These are phyloP conservation scores for Hypoxylon lenormandii DNA, from an alignment of 495 filamentous ascomycete genomes.

Conservation along the genomic window DNA sequence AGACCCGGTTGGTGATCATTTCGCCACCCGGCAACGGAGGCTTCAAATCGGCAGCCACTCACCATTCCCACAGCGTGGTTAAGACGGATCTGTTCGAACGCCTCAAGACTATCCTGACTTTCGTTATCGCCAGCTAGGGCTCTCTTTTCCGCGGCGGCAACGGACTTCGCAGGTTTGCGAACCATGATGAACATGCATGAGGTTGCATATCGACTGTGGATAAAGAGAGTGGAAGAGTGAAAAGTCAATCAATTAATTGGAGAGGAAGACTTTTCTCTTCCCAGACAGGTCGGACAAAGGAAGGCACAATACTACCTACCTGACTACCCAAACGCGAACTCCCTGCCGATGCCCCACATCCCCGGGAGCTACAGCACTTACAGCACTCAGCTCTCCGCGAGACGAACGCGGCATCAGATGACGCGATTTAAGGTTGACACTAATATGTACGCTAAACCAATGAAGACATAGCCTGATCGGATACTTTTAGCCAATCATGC, in stretches of 20 bases:
- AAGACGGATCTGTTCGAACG: slow-evolving; percentile 32
- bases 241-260: slow-evolving; percentile 35
- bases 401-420: slow-evolving; percentile 44
- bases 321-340: slow-evolving; percentile 4
- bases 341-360: slow-evolving; percentile 9
- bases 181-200: slow-evolving; percentile 34
- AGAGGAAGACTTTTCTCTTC: slow-evolving; percentile 2
- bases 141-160: slow-evolving; percentile 19
- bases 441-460: background rate
- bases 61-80: slow-evolving; percentile 48
- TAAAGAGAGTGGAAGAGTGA: background rate
- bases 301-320: slow-evolving; percentile 1
- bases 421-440: slow-evolving; percentile 35
- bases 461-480: background rate
- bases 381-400: slow-evolving; percentile 31
- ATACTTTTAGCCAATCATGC: no score
- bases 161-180: slow-evolving; percentile 24
- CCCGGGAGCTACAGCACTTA: no score
- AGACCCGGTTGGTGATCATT: slow-evolving; percentile 24
- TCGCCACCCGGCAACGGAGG: slow-evolving; percentile 17
- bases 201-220: slow-evolving; percentile 27
- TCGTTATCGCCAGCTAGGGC: slow-evolving; percentile 38
- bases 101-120: slow-evolving; percentile 48
- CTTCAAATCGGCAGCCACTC: slow-evolving; percentile 28
- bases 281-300: slow-evolving; percentile 27